phyloP scores from a whole-genome alignment of 2,329 filamentous ascomycete species.

The Penicillium sp. region DNA sequence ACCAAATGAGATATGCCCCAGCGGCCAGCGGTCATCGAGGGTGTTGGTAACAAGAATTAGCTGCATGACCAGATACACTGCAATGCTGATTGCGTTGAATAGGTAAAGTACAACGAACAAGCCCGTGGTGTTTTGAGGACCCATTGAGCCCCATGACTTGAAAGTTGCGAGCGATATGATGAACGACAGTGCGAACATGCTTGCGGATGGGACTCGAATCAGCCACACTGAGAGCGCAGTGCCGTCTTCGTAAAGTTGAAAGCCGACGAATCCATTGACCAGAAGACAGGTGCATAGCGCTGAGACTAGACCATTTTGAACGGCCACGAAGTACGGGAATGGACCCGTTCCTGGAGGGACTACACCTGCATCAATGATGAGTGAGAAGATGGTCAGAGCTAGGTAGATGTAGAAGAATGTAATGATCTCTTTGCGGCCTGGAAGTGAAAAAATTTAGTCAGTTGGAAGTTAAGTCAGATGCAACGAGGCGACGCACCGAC shows the following conservation, averaged over 20 bases:
- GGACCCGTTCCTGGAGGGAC: conserved; percentile 76
- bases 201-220: conserved; percentile 72
- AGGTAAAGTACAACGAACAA: conserved; percentile 92
- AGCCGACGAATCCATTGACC: conserved; percentile 97
- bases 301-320: conserved; percentile 81
- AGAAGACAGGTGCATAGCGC: conserved; percentile 85
- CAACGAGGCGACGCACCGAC: conserved; percentile 65
- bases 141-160: conserved; percentile 83
- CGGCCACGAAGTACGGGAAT: conserved; percentile 88
- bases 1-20: conserved; percentile 88
- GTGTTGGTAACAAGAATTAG: conserved; percentile 85
- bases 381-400: conserved; percentile 81
- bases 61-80: conserved; percentile 85
- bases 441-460: conserved; percentile 12
- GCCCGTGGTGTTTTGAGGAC: conserved; percentile 81
- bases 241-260: conserved; percentile 97
- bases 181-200: conserved; percentile 83
- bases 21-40: conserved; percentile 90
- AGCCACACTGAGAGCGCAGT: conserved; percentile 94
- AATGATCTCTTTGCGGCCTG: conserved; percentile 70
- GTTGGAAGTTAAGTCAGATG: not conserved
- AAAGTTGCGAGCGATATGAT: conserved; percentile 89
- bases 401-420: conserved; percentile 98
- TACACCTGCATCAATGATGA: conserved; percentile 90
- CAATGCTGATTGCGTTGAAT: conserved; percentile 81